Evolutionary conservation across 192 early-diverging fungal genomes (phyloP).

Genomic region (Mortierella antarctica): DNA sequence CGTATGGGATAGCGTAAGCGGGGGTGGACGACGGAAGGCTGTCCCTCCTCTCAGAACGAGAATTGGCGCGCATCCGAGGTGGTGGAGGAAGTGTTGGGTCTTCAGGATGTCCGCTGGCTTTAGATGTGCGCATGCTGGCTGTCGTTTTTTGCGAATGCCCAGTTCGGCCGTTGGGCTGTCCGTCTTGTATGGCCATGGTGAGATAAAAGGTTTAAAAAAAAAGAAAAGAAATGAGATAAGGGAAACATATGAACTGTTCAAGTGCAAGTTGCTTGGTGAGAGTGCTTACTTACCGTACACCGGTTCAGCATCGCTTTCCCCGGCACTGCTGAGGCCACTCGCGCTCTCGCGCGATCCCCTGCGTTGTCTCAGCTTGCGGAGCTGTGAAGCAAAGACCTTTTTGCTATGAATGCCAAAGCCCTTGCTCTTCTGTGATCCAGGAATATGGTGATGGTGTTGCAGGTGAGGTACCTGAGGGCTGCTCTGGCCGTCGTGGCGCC

Average conservation of each 20-base stretch:
- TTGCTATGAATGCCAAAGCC: conserved; percentile 21
- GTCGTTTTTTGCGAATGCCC: neutral
- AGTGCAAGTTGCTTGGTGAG: neutral
- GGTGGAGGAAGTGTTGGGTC: conserved; percentile 19
- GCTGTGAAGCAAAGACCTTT: conserved; percentile 9
- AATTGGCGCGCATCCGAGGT: conserved; percentile 10
- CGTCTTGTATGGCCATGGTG: neutral
- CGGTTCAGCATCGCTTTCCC: conserved; percentile 25
- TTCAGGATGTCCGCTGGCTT: neutral
- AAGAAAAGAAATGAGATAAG: neutral
- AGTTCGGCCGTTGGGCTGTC: neutral
- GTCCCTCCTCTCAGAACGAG: neutral
- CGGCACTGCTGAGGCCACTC: conserved; percentile 1
- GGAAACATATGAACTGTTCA: neutral
- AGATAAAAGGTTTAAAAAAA: too few relatives aligned
- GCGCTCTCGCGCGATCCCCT: conserved; percentile 2
- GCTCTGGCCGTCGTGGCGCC: neutral
- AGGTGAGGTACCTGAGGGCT: neutral
- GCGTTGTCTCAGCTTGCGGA: conserved; percentile 12
- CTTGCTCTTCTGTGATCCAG: conserved; percentile 2
- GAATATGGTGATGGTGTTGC: neutral
- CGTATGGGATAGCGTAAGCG: conserved; percentile 12
- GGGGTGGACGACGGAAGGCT: neutral
- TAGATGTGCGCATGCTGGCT: neutral
- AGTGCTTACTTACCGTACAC: neutral